Percentiles rank a stretch among this genome's conserved stretches.
These are phyloP conservation scores for Umbelopsis vinacea DNA, from an alignment of 192 early-diverging fungal species.

Conservation along the genomic window DNA sequence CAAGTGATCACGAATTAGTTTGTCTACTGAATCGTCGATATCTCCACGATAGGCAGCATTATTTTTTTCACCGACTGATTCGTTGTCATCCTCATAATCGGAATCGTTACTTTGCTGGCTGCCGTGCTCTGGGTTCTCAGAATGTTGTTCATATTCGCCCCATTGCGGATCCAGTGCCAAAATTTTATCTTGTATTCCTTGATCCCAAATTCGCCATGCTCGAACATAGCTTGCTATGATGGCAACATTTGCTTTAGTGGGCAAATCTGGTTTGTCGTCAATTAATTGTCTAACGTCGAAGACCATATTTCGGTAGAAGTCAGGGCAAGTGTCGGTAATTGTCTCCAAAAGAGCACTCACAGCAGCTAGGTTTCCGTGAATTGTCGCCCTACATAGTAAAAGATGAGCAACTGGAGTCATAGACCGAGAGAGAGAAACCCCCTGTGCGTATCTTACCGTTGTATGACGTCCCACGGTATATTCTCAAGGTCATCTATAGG, in stretches of 20 bases:
- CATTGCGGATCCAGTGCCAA: slow-evolving; percentile 11
- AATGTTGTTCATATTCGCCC: background rate
- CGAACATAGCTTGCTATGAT: slow-evolving; percentile 11
- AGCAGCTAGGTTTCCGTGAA: slow-evolving; percentile 3
- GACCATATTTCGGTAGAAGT: background rate
- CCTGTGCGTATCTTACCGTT: background rate
- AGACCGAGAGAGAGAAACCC: background rate
- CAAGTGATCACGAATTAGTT: background rate
- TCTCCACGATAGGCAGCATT: background rate
- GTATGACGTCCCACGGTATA: slow-evolving; percentile 4
- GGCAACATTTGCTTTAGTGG: background rate
- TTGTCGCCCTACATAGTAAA: background rate
- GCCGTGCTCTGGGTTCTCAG: too few relatives aligned
- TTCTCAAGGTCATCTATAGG: background rate
- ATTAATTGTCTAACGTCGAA: background rate
- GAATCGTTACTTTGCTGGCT: background rate
- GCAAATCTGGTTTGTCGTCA: slow-evolving; percentile 11
- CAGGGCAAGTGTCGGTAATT: background rate
- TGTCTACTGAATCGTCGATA: background rate
- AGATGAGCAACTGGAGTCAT: background rate
- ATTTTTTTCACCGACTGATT: background rate
- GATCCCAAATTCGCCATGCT: slow-evolving; percentile 11
- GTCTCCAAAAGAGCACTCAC: background rate
- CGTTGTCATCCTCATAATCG: background rate
- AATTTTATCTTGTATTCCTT: background rate